Evolutionary conservation across 2,329 filamentous ascomycete species (phyloP).

Genomic region (Nemania sp.): DNA sequence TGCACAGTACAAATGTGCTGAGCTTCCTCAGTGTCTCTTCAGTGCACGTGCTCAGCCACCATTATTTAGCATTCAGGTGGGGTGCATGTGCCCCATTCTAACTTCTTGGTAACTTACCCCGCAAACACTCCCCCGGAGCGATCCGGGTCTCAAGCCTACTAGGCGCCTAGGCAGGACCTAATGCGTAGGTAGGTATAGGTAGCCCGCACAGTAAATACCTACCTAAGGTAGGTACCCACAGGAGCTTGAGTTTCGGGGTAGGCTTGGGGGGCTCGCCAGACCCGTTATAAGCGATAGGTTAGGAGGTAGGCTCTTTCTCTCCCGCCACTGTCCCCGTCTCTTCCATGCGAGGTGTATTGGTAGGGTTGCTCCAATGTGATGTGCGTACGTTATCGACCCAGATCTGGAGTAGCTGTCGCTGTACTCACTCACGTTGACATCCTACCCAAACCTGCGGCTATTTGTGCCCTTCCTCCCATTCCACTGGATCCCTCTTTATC

Average conservation of each 20-base stretch:
- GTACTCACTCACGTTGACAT: background rate
- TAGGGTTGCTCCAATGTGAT: constrained; percentile 1
- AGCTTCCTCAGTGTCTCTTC: no score
- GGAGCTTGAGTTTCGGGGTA: constrained; percentile 12
- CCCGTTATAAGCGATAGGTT: background rate
- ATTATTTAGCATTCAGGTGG: background rate
- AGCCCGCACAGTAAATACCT: no score
- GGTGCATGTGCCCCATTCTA: constrained; percentile 1
- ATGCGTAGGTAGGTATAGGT: background rate
- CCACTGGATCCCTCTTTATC: constrained; percentile 1
- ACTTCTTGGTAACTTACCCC: constrained; percentile 33
- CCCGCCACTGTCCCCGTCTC: background rate
- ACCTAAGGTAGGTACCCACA: constrained; percentile 14
- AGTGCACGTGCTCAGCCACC: no score
- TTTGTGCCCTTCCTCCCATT: constrained; percentile 1
- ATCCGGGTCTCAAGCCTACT: constrained; percentile 31
- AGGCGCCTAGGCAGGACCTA: no score
- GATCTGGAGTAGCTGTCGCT: constrained; percentile 5
- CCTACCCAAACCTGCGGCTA: constrained; percentile 7
- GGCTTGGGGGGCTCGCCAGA: background rate
- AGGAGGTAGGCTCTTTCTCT: background rate
- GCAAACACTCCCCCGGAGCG: constrained; percentile 39
- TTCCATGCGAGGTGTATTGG: background rate
- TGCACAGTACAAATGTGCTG: no score
- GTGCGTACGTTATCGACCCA: background rate